Evolutionary conservation across 257 asterid genomes (phyloP).

Genomic region (Solanum pinnatisectum): DNA sequence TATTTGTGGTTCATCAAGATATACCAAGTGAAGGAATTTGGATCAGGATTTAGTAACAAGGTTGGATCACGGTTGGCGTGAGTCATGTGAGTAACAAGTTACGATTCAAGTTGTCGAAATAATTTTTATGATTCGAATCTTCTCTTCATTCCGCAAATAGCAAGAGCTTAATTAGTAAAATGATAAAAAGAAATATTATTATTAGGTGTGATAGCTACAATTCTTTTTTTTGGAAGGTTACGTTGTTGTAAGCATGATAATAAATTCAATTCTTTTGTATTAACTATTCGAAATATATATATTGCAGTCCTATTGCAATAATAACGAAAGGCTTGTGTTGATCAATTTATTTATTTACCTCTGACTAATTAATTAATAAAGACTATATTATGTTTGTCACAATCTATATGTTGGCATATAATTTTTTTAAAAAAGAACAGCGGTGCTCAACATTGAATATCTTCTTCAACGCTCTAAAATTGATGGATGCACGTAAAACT

Average conservation of each 20-base stretch:
- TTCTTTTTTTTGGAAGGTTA: neutral
- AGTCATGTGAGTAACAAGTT: neutral
- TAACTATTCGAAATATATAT: neutral
- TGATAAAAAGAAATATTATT: neutral
- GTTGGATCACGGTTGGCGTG: neutral
- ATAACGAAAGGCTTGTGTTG: neutral
- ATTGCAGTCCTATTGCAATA: neutral
- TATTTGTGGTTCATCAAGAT: constrained; percentile 24
- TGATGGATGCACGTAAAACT: neutral
- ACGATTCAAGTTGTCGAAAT: neutral
- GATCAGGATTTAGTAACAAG: constrained; percentile 18
- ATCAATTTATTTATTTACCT: neutral
- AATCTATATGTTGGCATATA: neutral
- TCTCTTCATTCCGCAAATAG: neutral
- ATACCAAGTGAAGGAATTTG: constrained; percentile 39
- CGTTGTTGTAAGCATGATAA: neutral
- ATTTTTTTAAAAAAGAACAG: neutral
- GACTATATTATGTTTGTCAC: neutral
- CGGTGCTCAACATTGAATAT: neutral
- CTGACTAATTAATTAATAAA: neutral
- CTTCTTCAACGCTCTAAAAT: neutral
- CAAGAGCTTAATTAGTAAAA: neutral
- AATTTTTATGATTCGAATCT: neutral
- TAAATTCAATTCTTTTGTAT: neutral
- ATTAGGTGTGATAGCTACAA: neutral